Evolutionary conservation across 495 filamentous ascomycete species (phyloP), one percentile per base, ranked within the genome.

Genomic region (Penicillium crystallinum): DNA sequence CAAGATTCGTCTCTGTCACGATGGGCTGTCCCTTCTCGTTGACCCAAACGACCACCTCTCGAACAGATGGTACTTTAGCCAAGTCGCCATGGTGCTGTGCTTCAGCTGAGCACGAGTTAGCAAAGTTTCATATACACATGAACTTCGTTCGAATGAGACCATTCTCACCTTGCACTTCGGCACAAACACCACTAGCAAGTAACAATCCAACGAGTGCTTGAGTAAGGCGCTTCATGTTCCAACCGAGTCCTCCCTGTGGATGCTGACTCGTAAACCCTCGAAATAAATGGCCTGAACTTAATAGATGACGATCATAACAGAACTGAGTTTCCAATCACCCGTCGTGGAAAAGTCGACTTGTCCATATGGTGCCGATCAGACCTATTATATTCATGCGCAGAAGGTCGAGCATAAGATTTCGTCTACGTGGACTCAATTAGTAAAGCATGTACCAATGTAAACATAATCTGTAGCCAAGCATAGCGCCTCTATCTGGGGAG

Each of bases 1-100:
- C 42, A 30, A 39, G 51, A 14, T 46, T 40, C 9, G 58, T 63
- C 22, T 67, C 63, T 17, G 60, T 53, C 30, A 56, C 52, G 27
- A 87, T 51, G 0, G 74, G 72, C 7, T 80, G 72, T 47, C 86
- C 85, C 46, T 81, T 52, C 43, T 82, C 70, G 61, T 92, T 78
- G 23, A 89, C 80, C 59, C 77, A 86, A 55, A 88, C 79, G 23
- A 86, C 70, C 15, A 86, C 79, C 42, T 81, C 70, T 15, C 73
- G 61, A 19, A 61, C 67, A 36, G 62, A 74, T 43, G 58, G 27
- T 33, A 45, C 22, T 21, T 61, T 47, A 27, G 41, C 23, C 17
- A 49, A 38, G 4, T 33, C 23, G 23, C 21, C 48, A 14, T 38
- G 18, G 7, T 54, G 48, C 19, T 41, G 29, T 25, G 23, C 38